Conservation (phyloP, 2,329 filamentous ascomycete species). For the Venturia nashicola region DNA sequence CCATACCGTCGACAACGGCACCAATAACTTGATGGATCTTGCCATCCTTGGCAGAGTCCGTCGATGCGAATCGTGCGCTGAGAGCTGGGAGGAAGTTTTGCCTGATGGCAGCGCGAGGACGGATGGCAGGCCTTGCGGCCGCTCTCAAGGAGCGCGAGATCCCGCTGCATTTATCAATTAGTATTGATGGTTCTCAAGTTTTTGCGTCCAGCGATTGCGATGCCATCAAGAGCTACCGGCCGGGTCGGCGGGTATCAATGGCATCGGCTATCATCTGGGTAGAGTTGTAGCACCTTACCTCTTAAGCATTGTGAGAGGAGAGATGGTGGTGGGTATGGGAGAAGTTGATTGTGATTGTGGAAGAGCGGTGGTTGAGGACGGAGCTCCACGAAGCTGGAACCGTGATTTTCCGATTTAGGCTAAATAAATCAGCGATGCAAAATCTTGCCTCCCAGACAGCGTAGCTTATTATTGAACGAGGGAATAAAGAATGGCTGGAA, state of each 20-base stretch:
- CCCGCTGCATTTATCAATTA: slow-evolving; percentile 39
- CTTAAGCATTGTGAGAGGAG: slow-evolving; percentile 44
- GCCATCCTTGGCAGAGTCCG: slow-evolving; percentile 44
- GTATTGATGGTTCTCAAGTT: slow-evolving; percentile 13
- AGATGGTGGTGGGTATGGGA: slow-evolving; percentile 6
- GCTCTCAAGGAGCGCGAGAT: slow-evolving; percentile 52
- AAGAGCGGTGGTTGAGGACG: not conserved
- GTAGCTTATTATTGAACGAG: no score
- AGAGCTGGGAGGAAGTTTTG: slow-evolving; percentile 43
- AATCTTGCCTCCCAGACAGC: not conserved
- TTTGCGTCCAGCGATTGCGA: not conserved
- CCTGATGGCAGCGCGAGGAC: slow-evolving; percentile 23
- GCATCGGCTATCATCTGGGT: slow-evolving; percentile 13
- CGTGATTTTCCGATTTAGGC: not conserved
- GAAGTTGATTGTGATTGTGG: not conserved
- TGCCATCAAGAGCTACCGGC: slow-evolving; percentile 14
- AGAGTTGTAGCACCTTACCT: slow-evolving; percentile 32
- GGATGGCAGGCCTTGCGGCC: slow-evolving; percentile 44
- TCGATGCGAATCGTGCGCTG: slow-evolving; percentile 49
- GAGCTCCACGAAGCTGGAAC: not conserved
- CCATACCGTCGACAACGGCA: slow-evolving; percentile 94
- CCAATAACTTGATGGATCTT: slow-evolving; percentile 80
- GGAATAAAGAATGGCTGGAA: fast-evolving
- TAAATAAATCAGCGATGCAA: not conserved
- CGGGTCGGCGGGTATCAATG: slow-evolving; percentile 19